Evolutionary conservation across 2,329 filamentous ascomycete genomes (phyloP).

Genomic region (Monilinia fructicola): DNA sequence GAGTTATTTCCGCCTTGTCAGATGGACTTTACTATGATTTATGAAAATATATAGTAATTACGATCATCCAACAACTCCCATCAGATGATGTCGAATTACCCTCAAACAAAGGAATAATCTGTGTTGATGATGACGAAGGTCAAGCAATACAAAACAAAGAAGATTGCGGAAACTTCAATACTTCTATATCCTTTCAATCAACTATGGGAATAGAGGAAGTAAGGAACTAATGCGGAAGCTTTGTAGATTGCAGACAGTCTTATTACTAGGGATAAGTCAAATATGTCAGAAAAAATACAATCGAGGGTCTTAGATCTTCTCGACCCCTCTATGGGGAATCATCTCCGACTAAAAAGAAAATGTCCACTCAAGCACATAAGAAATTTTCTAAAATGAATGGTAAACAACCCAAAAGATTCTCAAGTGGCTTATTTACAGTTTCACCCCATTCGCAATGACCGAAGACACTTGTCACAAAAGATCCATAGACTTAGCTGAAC

Average conservation of each 20-base stretch:
- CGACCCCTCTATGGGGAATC: neutral
- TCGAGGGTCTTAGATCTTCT: neutral
- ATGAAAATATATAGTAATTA: neutral
- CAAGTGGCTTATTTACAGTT: neutral
- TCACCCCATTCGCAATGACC: neutral
- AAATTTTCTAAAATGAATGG: neutral
- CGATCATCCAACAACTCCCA: neutral
- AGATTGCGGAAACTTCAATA: neutral
- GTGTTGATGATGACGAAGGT: neutral
- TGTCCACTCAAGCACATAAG: neutral
- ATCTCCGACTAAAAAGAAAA: conserved; percentile 1
- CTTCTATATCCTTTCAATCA: conserved; percentile 1
- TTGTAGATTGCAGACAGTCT: neutral
- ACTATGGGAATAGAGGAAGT: neutral
- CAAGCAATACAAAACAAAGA: neutral
- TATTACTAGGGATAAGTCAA: neutral
- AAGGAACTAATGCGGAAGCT: neutral
- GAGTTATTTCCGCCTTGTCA: neutral
- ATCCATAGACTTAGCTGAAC: neutral
- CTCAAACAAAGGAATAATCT: neutral
- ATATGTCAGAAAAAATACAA: neutral
- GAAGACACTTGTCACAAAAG: neutral
- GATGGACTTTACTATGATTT: neutral
- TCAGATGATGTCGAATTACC: neutral
- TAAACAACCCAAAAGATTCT: neutral